These are phyloP conservation scores for Suillus fuscotomentosus DNA, from an alignment of 768 basidiomycete species.

Conservation along the genomic window DNA sequence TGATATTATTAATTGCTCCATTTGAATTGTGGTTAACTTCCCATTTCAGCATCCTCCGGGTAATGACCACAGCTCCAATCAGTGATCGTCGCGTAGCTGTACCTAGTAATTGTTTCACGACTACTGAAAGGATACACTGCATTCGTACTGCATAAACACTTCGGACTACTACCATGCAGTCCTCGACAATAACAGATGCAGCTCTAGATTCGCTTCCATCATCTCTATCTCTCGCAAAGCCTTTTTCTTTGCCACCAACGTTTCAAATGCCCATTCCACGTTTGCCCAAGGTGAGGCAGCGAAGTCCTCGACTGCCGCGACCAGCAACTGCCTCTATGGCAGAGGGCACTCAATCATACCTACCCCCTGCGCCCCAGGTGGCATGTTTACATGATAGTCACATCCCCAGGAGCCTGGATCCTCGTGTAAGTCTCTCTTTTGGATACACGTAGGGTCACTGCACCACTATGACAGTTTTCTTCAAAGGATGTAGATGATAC, in stretches of 20 bases:
- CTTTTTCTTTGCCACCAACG: slow-evolving; percentile 22
- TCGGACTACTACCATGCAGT: slow-evolving; percentile 17
- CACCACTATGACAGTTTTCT: neutral
- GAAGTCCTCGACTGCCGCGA: slow-evolving; percentile 29
- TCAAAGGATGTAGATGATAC: neutral
- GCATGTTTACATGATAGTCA: neutral
- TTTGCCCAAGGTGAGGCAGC: slow-evolving; percentile 27
- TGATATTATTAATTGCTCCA: too few species aligned
- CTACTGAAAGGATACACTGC: neutral
- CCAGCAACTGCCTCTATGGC: slow-evolving; percentile 45
- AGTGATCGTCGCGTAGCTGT: slow-evolving; percentile 11
- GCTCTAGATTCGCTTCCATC: slow-evolving; percentile 8
- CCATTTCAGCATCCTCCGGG: slow-evolving; percentile 4
- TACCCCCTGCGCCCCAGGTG: slow-evolving; percentile 37
- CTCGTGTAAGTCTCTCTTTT: neutral
- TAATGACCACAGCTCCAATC: slow-evolving; percentile 8
- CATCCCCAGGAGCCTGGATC: neutral
- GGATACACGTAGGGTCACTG: neutral
- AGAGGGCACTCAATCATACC: slow-evolving; percentile 36
- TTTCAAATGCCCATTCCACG: slow-evolving; percentile 35
- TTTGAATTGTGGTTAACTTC: neutral
- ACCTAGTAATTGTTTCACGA: slow-evolving; percentile 5
- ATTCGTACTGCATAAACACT: neutral
- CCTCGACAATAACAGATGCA: slow-evolving; percentile 2
- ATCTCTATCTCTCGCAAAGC: slow-evolving; percentile 18